A percentile compares a stretch with the other conserved stretches of the same genome.
phyloP scores from a whole-genome alignment of 371 early-diverging fungal species.

The Mucor indicus region DNA sequence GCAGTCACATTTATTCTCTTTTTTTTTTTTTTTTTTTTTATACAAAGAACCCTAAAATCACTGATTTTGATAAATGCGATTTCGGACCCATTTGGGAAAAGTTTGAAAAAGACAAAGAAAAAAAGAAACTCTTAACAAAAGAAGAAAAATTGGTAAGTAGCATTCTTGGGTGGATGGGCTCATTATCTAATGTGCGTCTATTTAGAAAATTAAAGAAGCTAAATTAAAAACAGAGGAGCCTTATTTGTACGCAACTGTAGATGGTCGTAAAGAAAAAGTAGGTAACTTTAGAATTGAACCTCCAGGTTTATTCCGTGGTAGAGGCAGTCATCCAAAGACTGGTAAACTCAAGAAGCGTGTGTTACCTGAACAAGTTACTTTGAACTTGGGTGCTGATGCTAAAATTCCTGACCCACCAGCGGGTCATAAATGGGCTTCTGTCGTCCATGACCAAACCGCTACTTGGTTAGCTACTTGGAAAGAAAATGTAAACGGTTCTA shows the following conservation, averaged over 20 bases:
- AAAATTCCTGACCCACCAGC: conserved; percentile 81
- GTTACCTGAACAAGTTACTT: conserved; percentile 87
- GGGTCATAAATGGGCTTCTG: conserved; percentile 87
- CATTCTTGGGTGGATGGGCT: no score
- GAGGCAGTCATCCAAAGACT: conserved; percentile 95
- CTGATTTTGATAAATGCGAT: conserved; percentile 82
- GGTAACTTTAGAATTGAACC: conserved; percentile 98
- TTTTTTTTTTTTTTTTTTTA: neutral
- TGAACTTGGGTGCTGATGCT: conserved; percentile 84
- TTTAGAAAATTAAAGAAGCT: conserved; percentile 67
- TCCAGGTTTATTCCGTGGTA: conserved; percentile 94
- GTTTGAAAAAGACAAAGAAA: conserved; percentile 73
- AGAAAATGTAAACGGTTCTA: conserved; percentile 88
- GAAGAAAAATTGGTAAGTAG: conserved; percentile 80
- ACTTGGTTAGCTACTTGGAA: conserved; percentile 98
- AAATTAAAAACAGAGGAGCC: conserved; percentile 68
- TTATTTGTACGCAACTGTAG: conserved; percentile 74
- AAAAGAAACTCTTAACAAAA: conserved; percentile 82
- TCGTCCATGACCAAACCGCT: conserved; percentile 88
- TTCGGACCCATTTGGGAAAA: conserved; percentile 85
- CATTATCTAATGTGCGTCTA: neutral
- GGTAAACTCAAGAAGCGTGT: conserved; percentile 90
- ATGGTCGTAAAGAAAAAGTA: conserved; percentile 94
- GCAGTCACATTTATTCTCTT: neutral
- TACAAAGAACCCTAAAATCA: conserved; percentile 66